Evolutionary conservation across 2,329 filamentous ascomycete species (phyloP), one percentile per base, ranked within the genome.

Genomic region (Trichoderma guizhouense): DNA sequence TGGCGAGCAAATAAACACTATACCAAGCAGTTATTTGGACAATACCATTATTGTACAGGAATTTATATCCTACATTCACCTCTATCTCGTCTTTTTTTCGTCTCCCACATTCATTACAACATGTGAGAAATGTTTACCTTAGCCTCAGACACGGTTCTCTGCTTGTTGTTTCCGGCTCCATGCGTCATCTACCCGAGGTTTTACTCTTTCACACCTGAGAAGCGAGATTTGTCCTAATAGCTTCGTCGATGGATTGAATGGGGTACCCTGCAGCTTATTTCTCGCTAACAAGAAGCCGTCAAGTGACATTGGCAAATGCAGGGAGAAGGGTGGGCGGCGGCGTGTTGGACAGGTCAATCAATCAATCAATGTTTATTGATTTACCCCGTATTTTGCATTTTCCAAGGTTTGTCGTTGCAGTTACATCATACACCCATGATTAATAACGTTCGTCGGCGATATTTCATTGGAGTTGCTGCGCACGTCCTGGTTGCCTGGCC

Each of bases 401-500:
- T 24, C 11, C 47, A 53, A 24, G 11, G 47, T 24, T 36, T 18
- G n/a, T 21, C n/a, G 43, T 51, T 51, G n/a, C 11, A 53, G 47
- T 53, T 53, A 53, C 47, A 53, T 53, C 47, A 53, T 53, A 53
- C 47, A 36, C 11, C 11, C 21, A 24, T 26, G 43, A 55, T 34
- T 21, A 53, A 65, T 65, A 53, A 64, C 36, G 36, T 7, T 4
- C 47, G 24, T n/a, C 18, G 26, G 61, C 11, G 36, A 18, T 32
- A 26, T 36, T 34, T 62, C 39, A 69, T 69, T 69, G 55, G 55
- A 34, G 55, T 69, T 69, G 36, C 66, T 58, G 34, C 65, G 55
- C 14, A 24, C 51, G 51, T 7, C 64, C 7, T 24, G 39, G 67
- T 70, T 70, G 67, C 58, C 67, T 30, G 58, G 67, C 30, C 67